A percentile compares a stretch with the other conserved stretches of the same genome.
Evolutionary conservation across 441 rosid species (phyloP).

Genomic region (Monsonia emarginata): DNA sequence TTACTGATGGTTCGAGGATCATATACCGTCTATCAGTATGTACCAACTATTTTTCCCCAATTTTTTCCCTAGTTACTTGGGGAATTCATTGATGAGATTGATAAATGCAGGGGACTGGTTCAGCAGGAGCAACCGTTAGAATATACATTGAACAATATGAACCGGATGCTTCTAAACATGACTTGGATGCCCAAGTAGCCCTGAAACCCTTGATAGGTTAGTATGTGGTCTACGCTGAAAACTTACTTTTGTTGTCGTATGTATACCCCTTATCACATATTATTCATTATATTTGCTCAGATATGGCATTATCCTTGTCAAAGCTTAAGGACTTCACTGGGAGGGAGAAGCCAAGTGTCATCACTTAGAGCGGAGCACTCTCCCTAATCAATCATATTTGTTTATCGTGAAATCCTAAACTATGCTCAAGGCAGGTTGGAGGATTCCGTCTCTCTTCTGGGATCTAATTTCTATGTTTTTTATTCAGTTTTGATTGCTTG

Average conservation of each 20-base stretch:
- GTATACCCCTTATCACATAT: not conserved
- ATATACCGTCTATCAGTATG: slow-evolving; percentile 6
- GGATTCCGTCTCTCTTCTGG: slow-evolving; percentile 14
- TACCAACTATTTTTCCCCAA: not conserved
- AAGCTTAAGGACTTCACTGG: slow-evolving; percentile 84
- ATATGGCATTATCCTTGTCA: slow-evolving; percentile 70
- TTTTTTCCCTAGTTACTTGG: not conserved
- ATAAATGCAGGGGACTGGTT: slow-evolving; percentile 69
- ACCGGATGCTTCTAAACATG: slow-evolving; percentile 72
- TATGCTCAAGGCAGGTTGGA: slow-evolving; percentile 19
- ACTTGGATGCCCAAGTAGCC: slow-evolving; percentile 76
- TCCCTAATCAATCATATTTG: not conserved
- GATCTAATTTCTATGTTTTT: slow-evolving; percentile 1
- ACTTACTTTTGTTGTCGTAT: not conserved
- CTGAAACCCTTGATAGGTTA: slow-evolving; percentile 73
- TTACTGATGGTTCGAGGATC: slow-evolving; percentile 3
- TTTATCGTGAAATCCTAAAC: slow-evolving; percentile 15
- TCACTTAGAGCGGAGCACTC: slow-evolving; percentile 45
- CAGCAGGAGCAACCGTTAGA: slow-evolving; percentile 87
- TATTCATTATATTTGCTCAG: slow-evolving; percentile 34
- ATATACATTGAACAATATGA: slow-evolving; percentile 73
- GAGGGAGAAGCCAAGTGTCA: slow-evolving; percentile 86
- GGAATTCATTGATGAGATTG: not conserved
- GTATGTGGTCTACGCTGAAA: slow-evolving; percentile 14
- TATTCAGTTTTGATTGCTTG: slow-evolving; percentile 30